Evolutionary conservation across 73 alveolate genomes (phyloP).

Genomic region (Paraurostyla sp.): DNA sequence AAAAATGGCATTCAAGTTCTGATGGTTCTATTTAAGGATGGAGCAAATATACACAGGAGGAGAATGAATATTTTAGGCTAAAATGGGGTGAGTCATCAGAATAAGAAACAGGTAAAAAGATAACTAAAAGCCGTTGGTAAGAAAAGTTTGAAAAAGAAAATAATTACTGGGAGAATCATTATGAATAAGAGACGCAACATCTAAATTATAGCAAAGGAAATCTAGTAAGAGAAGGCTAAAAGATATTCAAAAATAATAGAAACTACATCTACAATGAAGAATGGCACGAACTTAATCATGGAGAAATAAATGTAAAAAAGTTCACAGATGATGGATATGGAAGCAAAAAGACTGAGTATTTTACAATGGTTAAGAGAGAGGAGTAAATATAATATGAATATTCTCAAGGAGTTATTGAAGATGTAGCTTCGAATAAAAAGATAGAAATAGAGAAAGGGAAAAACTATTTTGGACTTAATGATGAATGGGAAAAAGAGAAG

Average conservation of each 20-base stretch:
- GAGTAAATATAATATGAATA: background rate
- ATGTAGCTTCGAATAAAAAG: background rate
- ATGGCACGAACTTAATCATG: conserved; percentile 18
- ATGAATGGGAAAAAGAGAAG: conserved; percentile 44
- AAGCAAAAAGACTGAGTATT: background rate
- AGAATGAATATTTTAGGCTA: background rate
- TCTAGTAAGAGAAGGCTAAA: background rate
- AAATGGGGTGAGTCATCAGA: conserved; percentile 18
- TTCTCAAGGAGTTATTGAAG: background rate
- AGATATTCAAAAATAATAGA: conserved; percentile 11
- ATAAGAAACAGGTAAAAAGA: background rate
- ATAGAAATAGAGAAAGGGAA: conserved; percentile 4
- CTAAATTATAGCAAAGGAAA: background rate
- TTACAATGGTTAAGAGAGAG: background rate
- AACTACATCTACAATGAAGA: conserved; percentile 5
- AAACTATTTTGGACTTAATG: background rate
- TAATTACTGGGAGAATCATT: conserved; percentile 28
- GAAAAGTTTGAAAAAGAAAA: background rate
- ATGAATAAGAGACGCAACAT: background rate
- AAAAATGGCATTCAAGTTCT: conserved; percentile 12
- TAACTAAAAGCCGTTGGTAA: background rate
- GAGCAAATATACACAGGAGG: background rate
- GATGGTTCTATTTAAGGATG: background rate
- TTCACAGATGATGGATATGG: conserved; percentile 35
- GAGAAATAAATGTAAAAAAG: conserved; percentile 6